Conservation (phyloP, 108 stramenopile genomes). For the Pseudonitzschia multiseries region DNA sequence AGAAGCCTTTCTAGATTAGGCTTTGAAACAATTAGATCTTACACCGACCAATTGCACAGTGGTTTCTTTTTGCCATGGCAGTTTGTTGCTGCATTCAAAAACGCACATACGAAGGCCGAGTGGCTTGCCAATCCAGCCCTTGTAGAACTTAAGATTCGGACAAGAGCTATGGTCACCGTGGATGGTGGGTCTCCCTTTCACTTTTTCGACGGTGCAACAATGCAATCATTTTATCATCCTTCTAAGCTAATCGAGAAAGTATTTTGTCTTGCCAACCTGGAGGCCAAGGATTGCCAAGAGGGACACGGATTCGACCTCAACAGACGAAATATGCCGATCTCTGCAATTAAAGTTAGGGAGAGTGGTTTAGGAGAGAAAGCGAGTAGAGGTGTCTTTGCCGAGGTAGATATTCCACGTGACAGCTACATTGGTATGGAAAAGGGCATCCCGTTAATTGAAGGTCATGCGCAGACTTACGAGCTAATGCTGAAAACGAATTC, state of each 20-base stretch:
- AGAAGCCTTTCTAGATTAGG: slow-evolving; percentile 48
- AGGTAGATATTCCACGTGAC: slow-evolving; percentile 25
- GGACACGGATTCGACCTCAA: slow-evolving; percentile 37
- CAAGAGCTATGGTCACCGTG: slow-evolving; percentile 44
- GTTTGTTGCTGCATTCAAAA: slow-evolving; percentile 55
- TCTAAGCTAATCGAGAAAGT: slow-evolving; percentile 44
- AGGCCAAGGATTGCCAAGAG: slow-evolving; percentile 23
- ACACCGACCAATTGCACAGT: slow-evolving; percentile 28
- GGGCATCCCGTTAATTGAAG: neutral
- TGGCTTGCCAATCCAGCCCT: slow-evolving; percentile 68
- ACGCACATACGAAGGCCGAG: slow-evolving; percentile 25
- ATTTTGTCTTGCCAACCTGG: slow-evolving; percentile 36
- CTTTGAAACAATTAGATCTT: slow-evolving; percentile 59
- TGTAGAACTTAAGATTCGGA: slow-evolving; percentile 53
- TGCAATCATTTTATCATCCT: slow-evolving; percentile 59
- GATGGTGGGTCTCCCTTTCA: slow-evolving; percentile 46
- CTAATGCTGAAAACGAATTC: slow-evolving; percentile 3
- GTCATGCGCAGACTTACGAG: slow-evolving; percentile 9
- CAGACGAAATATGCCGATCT: slow-evolving; percentile 33
- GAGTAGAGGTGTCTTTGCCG: slow-evolving; percentile 44
- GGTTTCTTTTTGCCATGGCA: slow-evolving; percentile 61
- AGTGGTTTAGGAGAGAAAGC: slow-evolving; percentile 28
- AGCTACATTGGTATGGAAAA: slow-evolving; percentile 41
- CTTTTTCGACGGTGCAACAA: slow-evolving; percentile 74
- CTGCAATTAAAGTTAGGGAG: slow-evolving; percentile 3